Conservation (phyloP, 331 rosid species). For the Dryas integrifolia region DNA sequence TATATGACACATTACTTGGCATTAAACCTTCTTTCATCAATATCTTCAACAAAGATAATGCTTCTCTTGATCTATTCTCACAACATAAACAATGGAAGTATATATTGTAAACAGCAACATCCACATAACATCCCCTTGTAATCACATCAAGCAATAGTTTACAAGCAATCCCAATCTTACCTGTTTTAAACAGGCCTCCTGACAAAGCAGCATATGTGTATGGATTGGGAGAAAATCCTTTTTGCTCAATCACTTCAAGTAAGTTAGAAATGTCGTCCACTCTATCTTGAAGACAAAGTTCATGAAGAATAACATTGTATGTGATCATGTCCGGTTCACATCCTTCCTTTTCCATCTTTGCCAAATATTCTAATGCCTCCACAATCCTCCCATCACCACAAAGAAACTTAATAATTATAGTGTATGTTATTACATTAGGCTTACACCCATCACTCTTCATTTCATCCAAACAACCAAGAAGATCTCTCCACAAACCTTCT, state of each 20-base stretch:
- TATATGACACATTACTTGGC: constrained; percentile 42
- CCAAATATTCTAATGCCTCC: constrained; percentile 30
- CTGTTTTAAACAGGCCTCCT: constrained; percentile 41
- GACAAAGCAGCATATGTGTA: constrained; percentile 47
- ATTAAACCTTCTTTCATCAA: constrained; percentile 34
- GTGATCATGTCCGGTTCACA: constrained; percentile 43
- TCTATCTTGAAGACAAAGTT: constrained; percentile 45
- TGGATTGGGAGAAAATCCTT: constrained; percentile 38
- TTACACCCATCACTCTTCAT: constrained; percentile 41
- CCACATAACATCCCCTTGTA: constrained; percentile 30
- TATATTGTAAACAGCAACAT: constrained; percentile 43
- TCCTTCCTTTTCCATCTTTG: constrained; percentile 39
- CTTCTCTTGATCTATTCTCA: constrained; percentile 37
- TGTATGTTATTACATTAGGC: constrained; percentile 43
- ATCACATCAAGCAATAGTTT: constrained; percentile 28
- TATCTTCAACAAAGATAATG: constrained; percentile 30
- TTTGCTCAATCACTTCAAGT: constrained; percentile 27
- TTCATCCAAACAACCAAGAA: constrained; percentile 32
- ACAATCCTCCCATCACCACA: constrained; percentile 40
- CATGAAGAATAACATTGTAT: constrained; percentile 43
- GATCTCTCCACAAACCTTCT: constrained; percentile 35
- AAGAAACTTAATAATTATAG: constrained; percentile 40
- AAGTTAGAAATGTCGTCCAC: constrained; percentile 25
- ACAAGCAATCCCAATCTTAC: constrained; percentile 27
- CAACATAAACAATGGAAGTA: constrained; percentile 40